These are phyloP conservation scores for Knoxia roxburghii DNA, from an alignment of 257 asterid genomes.

Conservation along the genomic window DNA sequence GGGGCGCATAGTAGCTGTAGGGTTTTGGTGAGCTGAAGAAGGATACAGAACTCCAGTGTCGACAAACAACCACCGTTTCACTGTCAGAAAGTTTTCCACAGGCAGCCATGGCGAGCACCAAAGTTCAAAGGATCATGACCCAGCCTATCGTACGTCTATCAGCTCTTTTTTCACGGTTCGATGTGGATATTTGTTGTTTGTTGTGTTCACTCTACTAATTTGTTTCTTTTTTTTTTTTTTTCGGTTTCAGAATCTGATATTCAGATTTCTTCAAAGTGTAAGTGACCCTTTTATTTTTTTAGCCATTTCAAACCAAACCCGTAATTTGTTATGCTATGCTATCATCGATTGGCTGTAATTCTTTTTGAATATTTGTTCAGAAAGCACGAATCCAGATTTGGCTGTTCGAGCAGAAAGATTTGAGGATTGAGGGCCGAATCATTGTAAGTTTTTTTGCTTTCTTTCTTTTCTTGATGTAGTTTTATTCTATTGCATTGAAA, in stretches of 20 bases:
- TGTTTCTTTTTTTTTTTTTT: background rate
- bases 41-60: too few species aligned
- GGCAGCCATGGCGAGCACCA: slow-evolving; percentile 58
- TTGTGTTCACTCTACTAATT: background rate
- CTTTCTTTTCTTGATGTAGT: background rate
- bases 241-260: slow-evolving; percentile 47
- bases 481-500: background rate
- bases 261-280: slow-evolving; percentile 67
- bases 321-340: too few species aligned
- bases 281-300: slow-evolving; percentile 13
- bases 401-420: slow-evolving; percentile 64
- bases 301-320: too few species aligned
- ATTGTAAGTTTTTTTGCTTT: slow-evolving; percentile 29
- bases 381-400: slow-evolving; percentile 57
- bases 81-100: too few species aligned
- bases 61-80: too few species aligned
- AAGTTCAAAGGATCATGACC: slow-evolving; percentile 66
- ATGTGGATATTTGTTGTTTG: background rate
- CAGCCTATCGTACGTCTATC: slow-evolving; percentile 44
- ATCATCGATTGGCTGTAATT: too few species aligned
- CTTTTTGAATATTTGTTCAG: slow-evolving; percentile 22
- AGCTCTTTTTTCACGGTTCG: background rate
- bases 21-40: too few species aligned
- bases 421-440: slow-evolving; percentile 58
- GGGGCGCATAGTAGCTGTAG: background rate